Conservation (phyloP, 2,329 filamentous ascomycete genomes). For the Remersonia thermophila region DNA sequence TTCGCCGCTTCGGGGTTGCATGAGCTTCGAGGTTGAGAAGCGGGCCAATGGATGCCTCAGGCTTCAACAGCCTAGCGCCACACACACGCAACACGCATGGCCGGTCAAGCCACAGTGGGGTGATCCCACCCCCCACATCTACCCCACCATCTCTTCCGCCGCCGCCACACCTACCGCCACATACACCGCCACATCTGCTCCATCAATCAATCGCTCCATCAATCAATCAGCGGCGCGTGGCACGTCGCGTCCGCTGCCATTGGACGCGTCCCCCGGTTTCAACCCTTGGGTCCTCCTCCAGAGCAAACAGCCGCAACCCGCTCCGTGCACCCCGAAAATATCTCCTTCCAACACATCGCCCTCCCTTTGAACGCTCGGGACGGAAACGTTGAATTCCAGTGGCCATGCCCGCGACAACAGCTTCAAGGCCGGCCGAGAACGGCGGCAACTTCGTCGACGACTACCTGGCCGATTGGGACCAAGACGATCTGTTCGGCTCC, state of each 20-base stretch:
- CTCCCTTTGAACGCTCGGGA: too few relatives aligned
- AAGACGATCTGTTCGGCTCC: slow-evolving; percentile 37
- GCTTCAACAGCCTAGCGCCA: too few relatives aligned
- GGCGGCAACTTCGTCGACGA: slow-evolving; percentile 60
- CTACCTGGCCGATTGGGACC: slow-evolving; percentile 51
- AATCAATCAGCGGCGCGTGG: background rate
- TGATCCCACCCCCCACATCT: too few relatives aligned
- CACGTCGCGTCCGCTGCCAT: too few relatives aligned
- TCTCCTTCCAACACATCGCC: too few relatives aligned
- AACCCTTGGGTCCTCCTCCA: background rate
- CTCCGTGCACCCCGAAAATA: slow-evolving; percentile 36
- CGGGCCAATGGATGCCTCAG: slow-evolving; percentile 13
- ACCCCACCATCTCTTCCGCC: too few relatives aligned
- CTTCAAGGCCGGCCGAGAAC: slow-evolving; percentile 16
- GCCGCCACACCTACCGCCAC: background rate
- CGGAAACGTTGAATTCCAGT: too few relatives aligned
- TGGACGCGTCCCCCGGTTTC: background rate
- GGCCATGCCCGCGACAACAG: slow-evolving; percentile 21
- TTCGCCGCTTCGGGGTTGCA: slow-evolving; percentile 11
- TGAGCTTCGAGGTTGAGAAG: slow-evolving; percentile 9
- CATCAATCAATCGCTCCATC: slow-evolving; percentile 8
- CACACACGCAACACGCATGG: too few relatives aligned
- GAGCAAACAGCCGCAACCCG: background rate
- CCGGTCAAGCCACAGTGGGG: slow-evolving; percentile 1
- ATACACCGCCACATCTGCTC: background rate